Base-by-base conservation (phyloP, 208 protist genomes). In the Leishmania mexicana region DNA sequence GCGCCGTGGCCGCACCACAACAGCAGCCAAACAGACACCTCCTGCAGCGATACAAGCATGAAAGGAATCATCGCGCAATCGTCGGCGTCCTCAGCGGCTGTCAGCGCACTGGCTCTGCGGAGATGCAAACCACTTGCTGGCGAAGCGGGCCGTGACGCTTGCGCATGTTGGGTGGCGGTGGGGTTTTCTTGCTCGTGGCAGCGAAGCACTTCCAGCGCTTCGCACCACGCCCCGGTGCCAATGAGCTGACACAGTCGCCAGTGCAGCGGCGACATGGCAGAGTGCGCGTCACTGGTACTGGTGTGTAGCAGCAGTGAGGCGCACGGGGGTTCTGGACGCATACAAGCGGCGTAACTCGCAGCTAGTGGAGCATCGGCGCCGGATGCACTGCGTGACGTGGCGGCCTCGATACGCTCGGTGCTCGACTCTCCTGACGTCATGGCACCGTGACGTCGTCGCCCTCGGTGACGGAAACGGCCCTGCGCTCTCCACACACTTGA, bases 1-100 rank as follows among this genome's bases (percentile, higher is more conserved):
- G 62, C 10, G n/a, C 35, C 24, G 31, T 80, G 19, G 35, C 76
- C 76, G 64, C 76, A 49, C 76, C 76, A 80, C 76, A 80, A 40
- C 45, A 80, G 47, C 40, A 72, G 40, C 76, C 38, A 72, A 28
- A 72, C 49, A 51, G 40, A 73, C 13, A 47, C 64, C 76, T 80
- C 76, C 47, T 71, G 35, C 60, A 65, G 53, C 13, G 75, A 42
- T 24, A 78, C 47, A 31, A 35, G 68, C 35, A 40, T 19, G 11
- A 21, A 40, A 40, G 70, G 45, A 8, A 19, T 17, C 70, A 5
- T 13, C 45, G n/a, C 17, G 3, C 24, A 38, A 24, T 31, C 70
- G 8, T 2, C 70, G 54, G 24, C 28, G 13, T 17, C 70, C 45
- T 51, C 24, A 51, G 70, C 2, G 31, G 40, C 70, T 19, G 45